Percentiles rank a stretch among this genome's conserved stretches.
phyloP scores from a whole-genome alignment of 192 early-diverging fungal genomes.

The Coemansia aciculifera region DNA sequence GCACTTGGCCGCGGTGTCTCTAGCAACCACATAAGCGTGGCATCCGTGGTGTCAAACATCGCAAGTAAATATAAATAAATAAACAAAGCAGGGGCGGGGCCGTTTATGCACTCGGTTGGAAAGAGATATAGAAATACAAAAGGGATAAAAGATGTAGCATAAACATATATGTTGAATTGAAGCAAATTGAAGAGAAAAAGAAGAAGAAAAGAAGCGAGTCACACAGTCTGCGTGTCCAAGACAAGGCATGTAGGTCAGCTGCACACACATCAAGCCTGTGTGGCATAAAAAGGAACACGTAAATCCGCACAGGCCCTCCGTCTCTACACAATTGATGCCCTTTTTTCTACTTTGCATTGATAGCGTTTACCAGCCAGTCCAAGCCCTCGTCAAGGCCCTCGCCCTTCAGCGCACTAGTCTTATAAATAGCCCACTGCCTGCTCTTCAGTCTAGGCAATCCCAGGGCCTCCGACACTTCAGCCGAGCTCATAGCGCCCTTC shows the following conservation, averaged over 20 bases:
- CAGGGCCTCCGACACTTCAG: slow-evolving; percentile 90
- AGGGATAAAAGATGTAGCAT: not conserved
- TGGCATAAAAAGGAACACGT: not conserved
- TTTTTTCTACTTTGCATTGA: not conserved
- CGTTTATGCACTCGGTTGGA: not conserved
- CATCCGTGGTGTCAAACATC: not conserved
- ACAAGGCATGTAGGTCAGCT: slow-evolving; percentile 1
- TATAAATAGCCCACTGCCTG: slow-evolving; percentile 90
- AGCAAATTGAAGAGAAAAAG: not conserved
- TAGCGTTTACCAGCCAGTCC: slow-evolving; percentile 68
- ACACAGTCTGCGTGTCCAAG: not conserved
- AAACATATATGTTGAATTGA: not conserved
- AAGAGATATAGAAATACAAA: not conserved
- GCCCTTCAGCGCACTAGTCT: slow-evolving; percentile 79
- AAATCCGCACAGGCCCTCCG: not conserved
- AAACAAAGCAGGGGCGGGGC: not conserved
- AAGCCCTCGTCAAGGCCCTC: slow-evolving; percentile 83
- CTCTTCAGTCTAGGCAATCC: slow-evolving; percentile 84
- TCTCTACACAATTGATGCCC: not conserved
- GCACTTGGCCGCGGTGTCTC: not conserved
- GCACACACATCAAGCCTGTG: not conserved
- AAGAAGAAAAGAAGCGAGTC: slow-evolving; percentile 4
- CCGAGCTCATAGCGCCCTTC: slow-evolving; percentile 82
- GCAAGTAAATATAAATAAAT: not conserved
- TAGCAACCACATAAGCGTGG: not conserved